Base-by-base conservation (phyloP, 2,329 filamentous ascomycete genomes). In the Meredithiella fracta region DNA sequence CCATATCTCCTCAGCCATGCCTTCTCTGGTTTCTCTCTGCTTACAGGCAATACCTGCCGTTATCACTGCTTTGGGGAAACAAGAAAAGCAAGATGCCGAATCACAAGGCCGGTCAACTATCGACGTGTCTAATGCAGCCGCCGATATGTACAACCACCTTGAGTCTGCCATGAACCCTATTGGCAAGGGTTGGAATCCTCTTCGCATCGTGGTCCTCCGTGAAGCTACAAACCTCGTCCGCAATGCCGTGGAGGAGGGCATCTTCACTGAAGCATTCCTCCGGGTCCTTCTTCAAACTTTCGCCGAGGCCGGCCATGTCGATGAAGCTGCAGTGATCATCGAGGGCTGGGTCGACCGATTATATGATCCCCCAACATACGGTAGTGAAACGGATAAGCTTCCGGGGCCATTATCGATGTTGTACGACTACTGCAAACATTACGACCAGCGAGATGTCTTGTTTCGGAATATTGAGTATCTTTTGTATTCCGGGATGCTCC, bases 21-120 rank as follows among this genome's bases (percentile, higher is more conserved):
- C 56, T 4, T 68, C 68, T 8, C 61, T 70, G 3, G 57, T 70
- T 7, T 64, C 62, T n/a, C 66, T 70, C 63, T 70, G 68, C 40
- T 59, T 70, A 37, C 68, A 66, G 14, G 47, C 52, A n/a, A 55
- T 55, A 1, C 57, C 60, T 6, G 17, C 52, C 11, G 44, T 59
- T 2, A 57, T 59, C 11, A 9, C 37, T 6, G 52, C 22, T 15
- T 8, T 59, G 11, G 25, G 57, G 37, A 17, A 22, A 2, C 58
- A 57, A n/a, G 22, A 50, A 23, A 31, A 56, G 22, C 42, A 53
- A 64, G 60, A 55, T 55, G 67, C 11, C 65, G 66, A 2, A 60
- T 60, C 7, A 65, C 63, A 22, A 49, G 68, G 25, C 62, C 64
- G 14, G 58, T 66, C 8, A 40, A 51, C 37, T 8, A 8, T 52